Base-by-base conservation (phyloP, 2,329 filamentous ascomycete species). In the Talaromyces sp. region DNA sequence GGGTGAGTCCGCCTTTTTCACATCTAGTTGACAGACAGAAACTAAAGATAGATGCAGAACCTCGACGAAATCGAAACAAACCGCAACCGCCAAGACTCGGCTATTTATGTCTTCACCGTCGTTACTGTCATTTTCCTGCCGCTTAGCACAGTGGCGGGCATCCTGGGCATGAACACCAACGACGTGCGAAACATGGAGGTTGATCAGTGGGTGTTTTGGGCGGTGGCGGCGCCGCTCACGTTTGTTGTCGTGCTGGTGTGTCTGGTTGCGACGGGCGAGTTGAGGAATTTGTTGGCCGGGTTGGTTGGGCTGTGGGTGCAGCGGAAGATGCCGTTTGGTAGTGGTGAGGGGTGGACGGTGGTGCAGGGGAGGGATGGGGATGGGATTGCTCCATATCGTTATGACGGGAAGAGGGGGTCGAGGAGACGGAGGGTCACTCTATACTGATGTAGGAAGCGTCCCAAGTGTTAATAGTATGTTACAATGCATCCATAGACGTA, bases 41-140 rank as follows among this genome's bases (percentile, higher is more conserved):
- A 25, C 22, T 25, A 25, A 47, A 13, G 7, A 1, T 11, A n/a
- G 2, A 2, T 47, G n/a, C 6, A 56, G 55, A 56, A 42, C 9
- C 19, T 42, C 33, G 32, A 56, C 10, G 22, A 36, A 44, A 56
- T 65, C 15, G 67, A 68, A 17, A 64, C 67, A 27, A 64, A 62
- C 36, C 61, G 65, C 49, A 67, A 71, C 22, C 63, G 70, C 42
- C 63, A 72, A 22, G 64, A 64, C 44, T 68, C 68, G 42, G 70
- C 71, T 1, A 71, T 74, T 36, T 56, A 71, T 2, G 64, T 73
- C 1, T 73, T 75, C 56, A 73, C 72, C 0, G 66, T 73, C 25
- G 69, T 73, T 9, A 69, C 72, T 0, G 63, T 70, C 5, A 65
- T 72, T 4, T 74, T 74, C 58, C 57, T 73, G 42, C 72, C 72